A percentile compares a stretch with the other conserved stretches of the same genome.
Evolutionary conservation across 805 yeast species (phyloP).

Genomic region (Wickerhamiella parazyma): DNA sequence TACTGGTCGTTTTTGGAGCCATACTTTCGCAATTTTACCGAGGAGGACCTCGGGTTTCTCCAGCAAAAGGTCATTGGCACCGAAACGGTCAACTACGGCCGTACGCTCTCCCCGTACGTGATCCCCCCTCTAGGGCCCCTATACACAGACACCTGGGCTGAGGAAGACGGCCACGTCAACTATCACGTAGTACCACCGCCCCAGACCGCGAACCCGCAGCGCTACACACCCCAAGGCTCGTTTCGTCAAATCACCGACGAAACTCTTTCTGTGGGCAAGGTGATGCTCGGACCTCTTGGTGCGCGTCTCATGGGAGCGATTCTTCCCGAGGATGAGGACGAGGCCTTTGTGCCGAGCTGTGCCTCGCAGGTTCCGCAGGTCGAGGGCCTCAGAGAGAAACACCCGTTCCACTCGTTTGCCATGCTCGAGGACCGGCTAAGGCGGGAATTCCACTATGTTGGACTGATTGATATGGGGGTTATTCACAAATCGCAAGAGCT

Average conservation of each 20-base stretch:
- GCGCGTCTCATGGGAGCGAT: constrained; percentile 74
- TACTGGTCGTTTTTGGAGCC: constrained; percentile 78
- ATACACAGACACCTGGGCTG: constrained; percentile 76
- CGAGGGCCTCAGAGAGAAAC: constrained; percentile 14
- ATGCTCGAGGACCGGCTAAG: constrained; percentile 78
- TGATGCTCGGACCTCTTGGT: constrained; percentile 85
- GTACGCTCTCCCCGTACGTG: constrained; percentile 42
- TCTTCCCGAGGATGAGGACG: constrained; percentile 27
- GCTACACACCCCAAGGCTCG: constrained; percentile 14
- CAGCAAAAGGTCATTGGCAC: constrained; percentile 40
- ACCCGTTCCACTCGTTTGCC: constrained; percentile 43
- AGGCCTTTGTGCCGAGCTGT: constrained; percentile 19
- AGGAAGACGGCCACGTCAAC: constrained; percentile 49
- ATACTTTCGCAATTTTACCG: constrained; percentile 60
- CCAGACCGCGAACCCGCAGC: constrained; percentile 1
- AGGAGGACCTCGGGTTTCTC: constrained; percentile 69
- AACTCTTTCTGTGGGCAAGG: constrained; percentile 49
- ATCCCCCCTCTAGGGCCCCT: constrained; percentile 78
- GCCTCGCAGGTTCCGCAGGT: constrained; percentile 5
- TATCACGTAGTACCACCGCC: constrained; percentile 22
- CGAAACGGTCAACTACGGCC: constrained; percentile 23
- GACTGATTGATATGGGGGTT: constrained; percentile 42
- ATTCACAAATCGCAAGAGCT: constrained; percentile 24
- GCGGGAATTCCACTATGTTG: constrained; percentile 78
- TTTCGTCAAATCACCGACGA: constrained; percentile 13